Conservation (phyloP, 1,284 basidiomycete genomes). For the Macrocystidia cucumis region DNA sequence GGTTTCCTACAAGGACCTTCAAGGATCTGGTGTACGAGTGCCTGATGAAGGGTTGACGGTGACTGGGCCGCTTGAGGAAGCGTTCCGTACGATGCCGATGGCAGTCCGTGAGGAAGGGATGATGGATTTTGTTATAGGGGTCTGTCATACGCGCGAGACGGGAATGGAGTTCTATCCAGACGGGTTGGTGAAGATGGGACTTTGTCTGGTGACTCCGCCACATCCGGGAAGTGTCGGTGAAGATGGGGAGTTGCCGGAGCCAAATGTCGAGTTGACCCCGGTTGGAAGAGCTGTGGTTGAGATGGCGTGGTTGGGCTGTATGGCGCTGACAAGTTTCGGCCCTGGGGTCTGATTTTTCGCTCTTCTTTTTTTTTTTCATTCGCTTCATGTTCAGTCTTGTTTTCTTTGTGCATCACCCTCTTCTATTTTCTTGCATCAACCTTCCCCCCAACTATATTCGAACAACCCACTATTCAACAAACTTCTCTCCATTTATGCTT, state of each 20-base stretch:
- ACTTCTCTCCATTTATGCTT: neutral
- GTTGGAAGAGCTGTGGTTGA: slow-evolving; percentile 72
- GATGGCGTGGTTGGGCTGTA: slow-evolving; percentile 75
- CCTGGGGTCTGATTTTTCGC: slow-evolving; percentile 11
- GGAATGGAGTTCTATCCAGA: slow-evolving; percentile 68
- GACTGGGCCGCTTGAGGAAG: slow-evolving; percentile 52
- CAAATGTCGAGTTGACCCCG: slow-evolving; percentile 47
- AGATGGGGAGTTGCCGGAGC: slow-evolving; percentile 24
- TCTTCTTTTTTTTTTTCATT: neutral
- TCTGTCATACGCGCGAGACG: slow-evolving; percentile 50
- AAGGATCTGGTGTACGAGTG: slow-evolving; percentile 62
- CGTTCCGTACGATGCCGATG: slow-evolving; percentile 33
- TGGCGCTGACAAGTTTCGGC: slow-evolving; percentile 68
- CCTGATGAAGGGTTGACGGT: slow-evolving; percentile 64
- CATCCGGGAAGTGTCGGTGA: slow-evolving; percentile 21
- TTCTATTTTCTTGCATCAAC: too few relatives aligned
- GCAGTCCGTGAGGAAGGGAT: slow-evolving; percentile 15
- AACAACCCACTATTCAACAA: neutral
- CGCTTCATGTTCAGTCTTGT: too few relatives aligned
- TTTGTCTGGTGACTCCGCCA: slow-evolving; percentile 31
- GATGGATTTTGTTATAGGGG: slow-evolving; percentile 46
- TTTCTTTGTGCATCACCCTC: slow-evolving; percentile 1
- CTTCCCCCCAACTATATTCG: slow-evolving; percentile 3
- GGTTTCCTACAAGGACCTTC: slow-evolving; percentile 58
- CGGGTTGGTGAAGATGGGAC: slow-evolving; percentile 58